Evolutionary conservation across 345 rosid species (phyloP).

Genomic region (Hibiscus syriacus): DNA sequence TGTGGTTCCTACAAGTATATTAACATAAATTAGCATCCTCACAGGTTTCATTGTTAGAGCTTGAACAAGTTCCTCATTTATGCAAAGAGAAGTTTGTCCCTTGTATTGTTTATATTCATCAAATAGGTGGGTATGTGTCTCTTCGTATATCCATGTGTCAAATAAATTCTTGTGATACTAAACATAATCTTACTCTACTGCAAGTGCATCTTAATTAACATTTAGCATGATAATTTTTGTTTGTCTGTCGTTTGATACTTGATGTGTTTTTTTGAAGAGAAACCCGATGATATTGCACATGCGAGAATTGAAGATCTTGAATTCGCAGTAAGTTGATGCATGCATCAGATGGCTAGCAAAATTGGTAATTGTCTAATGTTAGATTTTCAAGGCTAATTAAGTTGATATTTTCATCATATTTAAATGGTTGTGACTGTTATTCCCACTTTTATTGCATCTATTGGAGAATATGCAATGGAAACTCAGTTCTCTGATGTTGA

Average conservation of each 20-base stretch:
- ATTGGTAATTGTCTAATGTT: background rate
- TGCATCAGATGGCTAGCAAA: constrained; percentile 3
- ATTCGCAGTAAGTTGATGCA: constrained; percentile 51
- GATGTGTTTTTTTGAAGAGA: constrained; percentile 75
- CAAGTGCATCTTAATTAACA: background rate
- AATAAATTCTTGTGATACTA: background rate
- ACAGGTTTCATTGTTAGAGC: constrained; percentile 75
- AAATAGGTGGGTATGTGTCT: constrained; percentile 59
- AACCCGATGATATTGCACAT: constrained; percentile 50
- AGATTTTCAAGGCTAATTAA: constrained; percentile 11
- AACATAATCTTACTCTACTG: background rate
- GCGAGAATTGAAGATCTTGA: constrained; percentile 53
- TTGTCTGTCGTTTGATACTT: constrained; percentile 55
- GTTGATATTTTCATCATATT: constrained; percentile 14
- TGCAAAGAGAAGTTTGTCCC: constrained; percentile 47
- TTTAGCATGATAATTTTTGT: background rate
- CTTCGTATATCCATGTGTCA: background rate
- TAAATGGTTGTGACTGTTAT: background rate
- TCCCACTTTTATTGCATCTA: background rate
- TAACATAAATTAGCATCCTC: constrained; percentile 15
- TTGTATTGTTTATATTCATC: constrained; percentile 69
- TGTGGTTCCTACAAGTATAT: constrained; percentile 11
- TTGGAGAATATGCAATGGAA: constrained; percentile 8
- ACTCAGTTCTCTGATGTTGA: constrained; percentile 68
- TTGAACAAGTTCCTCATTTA: constrained; percentile 55